phyloP scores from a whole-genome alignment of 768 basidiomycete species.

The Paxillus ammoniavirescens region DNA sequence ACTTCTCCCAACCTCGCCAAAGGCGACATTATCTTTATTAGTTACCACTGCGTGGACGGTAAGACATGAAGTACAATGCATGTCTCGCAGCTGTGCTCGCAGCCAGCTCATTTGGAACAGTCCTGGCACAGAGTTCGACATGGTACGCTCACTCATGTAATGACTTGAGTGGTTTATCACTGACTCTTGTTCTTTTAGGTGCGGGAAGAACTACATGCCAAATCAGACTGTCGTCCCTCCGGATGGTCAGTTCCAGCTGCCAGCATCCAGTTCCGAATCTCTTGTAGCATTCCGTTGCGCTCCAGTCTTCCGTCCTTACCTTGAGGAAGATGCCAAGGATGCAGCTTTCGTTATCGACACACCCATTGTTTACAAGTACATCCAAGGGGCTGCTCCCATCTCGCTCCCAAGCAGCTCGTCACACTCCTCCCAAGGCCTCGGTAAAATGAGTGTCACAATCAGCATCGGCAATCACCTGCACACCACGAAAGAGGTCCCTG shows the following conservation, averaged over 20 bases:
- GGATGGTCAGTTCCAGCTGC: slow-evolving; percentile 43
- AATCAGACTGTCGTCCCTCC: slow-evolving; percentile 43
- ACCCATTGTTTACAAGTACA: slow-evolving; percentile 33
- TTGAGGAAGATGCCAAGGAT: slow-evolving; percentile 36
- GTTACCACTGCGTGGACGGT: not conserved
- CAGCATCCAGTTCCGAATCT: slow-evolving; percentile 32
- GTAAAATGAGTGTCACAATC: slow-evolving; percentile 29
- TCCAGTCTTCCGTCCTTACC: slow-evolving; percentile 47
- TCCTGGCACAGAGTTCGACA: slow-evolving; percentile 21
- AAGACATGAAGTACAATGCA: slow-evolving; percentile 16
- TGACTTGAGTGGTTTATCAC: not conserved
- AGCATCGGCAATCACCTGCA: slow-evolving; percentile 24
- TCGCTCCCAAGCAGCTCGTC: slow-evolving; percentile 6
- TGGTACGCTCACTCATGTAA: slow-evolving; percentile 14
- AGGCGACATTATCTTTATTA: not conserved
- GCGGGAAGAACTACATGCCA: slow-evolving; percentile 48
- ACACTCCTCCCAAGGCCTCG: slow-evolving; percentile 1
- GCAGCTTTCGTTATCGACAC: slow-evolving; percentile 38
- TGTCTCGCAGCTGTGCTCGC: slow-evolving; percentile 11
- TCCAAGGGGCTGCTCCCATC: slow-evolving; percentile 36
- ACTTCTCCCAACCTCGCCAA: not conserved
- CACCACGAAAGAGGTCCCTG: slow-evolving; percentile 28
- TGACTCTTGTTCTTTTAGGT: slow-evolving; percentile 32
- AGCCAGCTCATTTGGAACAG: slow-evolving; percentile 3
- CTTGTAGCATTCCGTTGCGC: slow-evolving; percentile 47